These are phyloP conservation scores for Moniliophthora roreri DNA, from an alignment of 1,284 basidiomycete species.

Conservation along the genomic window DNA sequence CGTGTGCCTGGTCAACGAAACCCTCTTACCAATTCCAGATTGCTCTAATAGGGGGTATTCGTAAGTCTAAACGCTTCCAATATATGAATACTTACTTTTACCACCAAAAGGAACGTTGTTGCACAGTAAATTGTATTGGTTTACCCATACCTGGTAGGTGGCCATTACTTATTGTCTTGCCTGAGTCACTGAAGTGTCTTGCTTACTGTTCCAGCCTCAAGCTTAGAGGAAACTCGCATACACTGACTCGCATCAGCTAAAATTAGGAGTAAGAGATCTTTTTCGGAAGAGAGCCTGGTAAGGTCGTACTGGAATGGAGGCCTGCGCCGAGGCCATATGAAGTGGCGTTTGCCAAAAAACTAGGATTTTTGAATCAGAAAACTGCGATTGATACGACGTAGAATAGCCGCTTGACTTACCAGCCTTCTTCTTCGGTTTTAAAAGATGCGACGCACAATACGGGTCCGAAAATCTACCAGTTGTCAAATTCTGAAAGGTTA, in stretches of 20 bases:
- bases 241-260: constrained; percentile 84
- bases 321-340: constrained; percentile 74
- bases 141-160: constrained; percentile 76
- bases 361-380: constrained; percentile 25
- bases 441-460: constrained; percentile 80
- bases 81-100: constrained; percentile 37
- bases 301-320: constrained; percentile 69
- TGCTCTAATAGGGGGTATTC: neutral
- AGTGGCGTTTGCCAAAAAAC: constrained; percentile 81
- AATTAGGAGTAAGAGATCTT: neutral
- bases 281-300: neutral
- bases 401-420: neutral
- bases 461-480: constrained; percentile 79
- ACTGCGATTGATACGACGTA: neutral
- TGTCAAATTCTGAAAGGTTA: constrained; percentile 2
- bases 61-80: too few relatives aligned
- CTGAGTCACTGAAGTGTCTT: neutral
- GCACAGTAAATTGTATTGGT: constrained; percentile 80
- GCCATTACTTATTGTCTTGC: neutral
- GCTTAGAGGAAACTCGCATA: constrained; percentile 77
- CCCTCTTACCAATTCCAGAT: constrained; percentile 41
- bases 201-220: constrained; percentile 84
- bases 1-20: constrained; percentile 3
- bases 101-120: constrained; percentile 93
- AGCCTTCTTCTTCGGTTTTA: constrained; percentile 72